Percentiles rank a stretch among this genome's conserved stretches.
These are phyloP conservation scores for Mycena latifolia DNA, from an alignment of 768 basidiomycete species.

Conservation along the genomic window DNA sequence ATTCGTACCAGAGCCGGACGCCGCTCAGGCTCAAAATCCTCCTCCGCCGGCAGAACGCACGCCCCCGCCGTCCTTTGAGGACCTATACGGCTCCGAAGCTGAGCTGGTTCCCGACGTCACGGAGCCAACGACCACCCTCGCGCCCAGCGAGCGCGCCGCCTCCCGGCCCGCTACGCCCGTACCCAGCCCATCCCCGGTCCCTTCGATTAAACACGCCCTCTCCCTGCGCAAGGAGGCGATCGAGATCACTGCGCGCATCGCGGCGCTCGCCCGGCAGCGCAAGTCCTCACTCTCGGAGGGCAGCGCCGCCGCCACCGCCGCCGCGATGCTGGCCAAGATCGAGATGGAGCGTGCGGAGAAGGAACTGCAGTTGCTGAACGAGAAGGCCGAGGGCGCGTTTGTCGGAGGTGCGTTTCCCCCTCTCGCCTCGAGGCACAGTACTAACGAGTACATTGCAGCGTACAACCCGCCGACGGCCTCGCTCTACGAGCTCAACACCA, in stretches of 20 bases:
- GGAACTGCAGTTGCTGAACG: conserved; percentile 30
- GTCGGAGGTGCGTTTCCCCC: conserved; percentile 18
- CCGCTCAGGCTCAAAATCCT: conserved; percentile 5
- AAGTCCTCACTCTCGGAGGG: conserved; percentile 23
- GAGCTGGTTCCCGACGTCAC: neutral
- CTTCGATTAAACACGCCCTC: conserved; percentile 26
- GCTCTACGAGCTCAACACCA: conserved; percentile 37
- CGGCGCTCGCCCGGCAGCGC: conserved; percentile 26
- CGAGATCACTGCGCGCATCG: conserved; percentile 32
- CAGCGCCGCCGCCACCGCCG: neutral
- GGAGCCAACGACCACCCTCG: neutral
- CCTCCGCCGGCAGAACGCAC: neutral
- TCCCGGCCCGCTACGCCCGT: neutral
- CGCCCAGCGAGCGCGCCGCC: neutral
- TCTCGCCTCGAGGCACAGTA: neutral
- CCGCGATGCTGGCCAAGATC: conserved; percentile 28
- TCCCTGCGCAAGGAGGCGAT: conserved; percentile 34
- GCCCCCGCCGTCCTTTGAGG: conserved; percentile 32
- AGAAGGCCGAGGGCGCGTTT: conserved; percentile 35
- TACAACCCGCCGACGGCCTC: conserved; percentile 35
- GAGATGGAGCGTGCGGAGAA: conserved; percentile 33
- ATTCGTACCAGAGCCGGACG: neutral
- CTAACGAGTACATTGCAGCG: neutral
- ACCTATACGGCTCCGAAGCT: conserved; percentile 24
- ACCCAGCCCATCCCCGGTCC: conserved; percentile 3